These are phyloP conservation scores for Blastocystis sp. DNA, from an alignment of 352 stramenopile genomes.

Conservation along the genomic window DNA sequence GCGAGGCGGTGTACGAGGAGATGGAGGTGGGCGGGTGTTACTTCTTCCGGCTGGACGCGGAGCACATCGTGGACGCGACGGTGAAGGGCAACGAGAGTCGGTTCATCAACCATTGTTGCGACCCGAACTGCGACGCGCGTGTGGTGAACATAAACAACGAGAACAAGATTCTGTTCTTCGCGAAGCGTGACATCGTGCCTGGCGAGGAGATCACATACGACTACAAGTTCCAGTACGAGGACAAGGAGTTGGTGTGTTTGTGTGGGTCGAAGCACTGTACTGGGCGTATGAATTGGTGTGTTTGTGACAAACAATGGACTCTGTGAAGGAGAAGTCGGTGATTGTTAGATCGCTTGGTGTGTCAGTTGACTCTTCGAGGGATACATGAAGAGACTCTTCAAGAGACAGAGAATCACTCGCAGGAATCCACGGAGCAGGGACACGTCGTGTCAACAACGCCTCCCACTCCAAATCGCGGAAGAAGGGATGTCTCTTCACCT, in stretches of 20 bases:
- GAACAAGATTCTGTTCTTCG: conserved; percentile 68
- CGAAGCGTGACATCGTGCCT: neutral
- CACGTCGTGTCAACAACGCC: neutral
- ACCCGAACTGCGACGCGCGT: conserved; percentile 61
- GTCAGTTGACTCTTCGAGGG: no score
- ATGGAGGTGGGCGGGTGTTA: conserved; percentile 59
- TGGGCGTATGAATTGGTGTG: conserved; percentile 27
- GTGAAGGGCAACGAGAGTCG: conserved; percentile 58
- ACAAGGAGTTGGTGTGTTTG: conserved; percentile 40
- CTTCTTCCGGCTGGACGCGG: conserved; percentile 64
- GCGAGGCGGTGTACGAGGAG: conserved; percentile 10
- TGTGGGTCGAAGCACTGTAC: conserved; percentile 33
- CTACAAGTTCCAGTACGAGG: conserved; percentile 67
- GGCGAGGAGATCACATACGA: conserved; percentile 67
- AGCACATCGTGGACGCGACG: conserved; percentile 67
- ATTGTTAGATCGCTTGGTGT: neutral
- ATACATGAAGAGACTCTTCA: no score
- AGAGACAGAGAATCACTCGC: no score
- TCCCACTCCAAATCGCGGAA: conserved; percentile 83
- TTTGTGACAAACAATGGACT: neutral
- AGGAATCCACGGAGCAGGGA: neutral
- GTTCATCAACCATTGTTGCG: conserved; percentile 69
- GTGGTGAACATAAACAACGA: conserved; percentile 65
- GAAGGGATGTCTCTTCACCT: conserved; percentile 83
- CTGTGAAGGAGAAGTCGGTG: neutral